A percentile compares a stretch with the other conserved stretches of the same genome.
phyloP scores from a whole-genome alignment of 148 eudicot species.

The Polygonum maritimum region DNA sequence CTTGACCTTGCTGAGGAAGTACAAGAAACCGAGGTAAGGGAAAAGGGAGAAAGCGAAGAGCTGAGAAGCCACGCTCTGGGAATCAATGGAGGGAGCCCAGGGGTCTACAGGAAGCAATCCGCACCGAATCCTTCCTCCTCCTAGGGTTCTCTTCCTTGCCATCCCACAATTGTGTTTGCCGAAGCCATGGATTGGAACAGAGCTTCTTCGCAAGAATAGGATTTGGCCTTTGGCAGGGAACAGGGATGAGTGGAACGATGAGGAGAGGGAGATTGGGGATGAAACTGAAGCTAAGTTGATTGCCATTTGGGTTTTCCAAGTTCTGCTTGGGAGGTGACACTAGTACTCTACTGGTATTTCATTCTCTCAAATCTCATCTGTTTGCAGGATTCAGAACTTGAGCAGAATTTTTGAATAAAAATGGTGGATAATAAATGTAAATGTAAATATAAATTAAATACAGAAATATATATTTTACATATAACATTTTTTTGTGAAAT shows the following conservation, averaged over 20 bases:
- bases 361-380: not conserved
- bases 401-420: not conserved
- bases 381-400: too few relatives aligned
- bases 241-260: slow-evolving; percentile 3
- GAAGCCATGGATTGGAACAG: not conserved
- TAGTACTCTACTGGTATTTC: not conserved
- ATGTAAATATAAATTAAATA: too few relatives aligned
- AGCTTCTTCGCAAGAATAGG: not conserved
- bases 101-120: slow-evolving; percentile 74
- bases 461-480: too few relatives aligned
- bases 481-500: too few relatives aligned
- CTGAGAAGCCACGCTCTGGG: slow-evolving; percentile 93
- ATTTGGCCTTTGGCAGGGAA: not conserved
- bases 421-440: not conserved
- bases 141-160: slow-evolving; percentile 13
- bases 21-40: slow-evolving; percentile 88
- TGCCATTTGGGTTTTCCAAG: not conserved
- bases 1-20: slow-evolving; percentile 79
- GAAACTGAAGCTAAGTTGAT: not conserved
- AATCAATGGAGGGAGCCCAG: slow-evolving; percentile 87
- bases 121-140: slow-evolving; percentile 21
- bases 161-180: not conserved
- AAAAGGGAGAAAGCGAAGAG: slow-evolving; percentile 87
- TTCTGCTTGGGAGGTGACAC: not conserved
- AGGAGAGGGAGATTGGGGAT: not conserved